These are phyloP conservation scores for Lasiodiplodia theobromae DNA, from an alignment of 2,329 filamentous ascomycete species.

Conservation along the genomic window DNA sequence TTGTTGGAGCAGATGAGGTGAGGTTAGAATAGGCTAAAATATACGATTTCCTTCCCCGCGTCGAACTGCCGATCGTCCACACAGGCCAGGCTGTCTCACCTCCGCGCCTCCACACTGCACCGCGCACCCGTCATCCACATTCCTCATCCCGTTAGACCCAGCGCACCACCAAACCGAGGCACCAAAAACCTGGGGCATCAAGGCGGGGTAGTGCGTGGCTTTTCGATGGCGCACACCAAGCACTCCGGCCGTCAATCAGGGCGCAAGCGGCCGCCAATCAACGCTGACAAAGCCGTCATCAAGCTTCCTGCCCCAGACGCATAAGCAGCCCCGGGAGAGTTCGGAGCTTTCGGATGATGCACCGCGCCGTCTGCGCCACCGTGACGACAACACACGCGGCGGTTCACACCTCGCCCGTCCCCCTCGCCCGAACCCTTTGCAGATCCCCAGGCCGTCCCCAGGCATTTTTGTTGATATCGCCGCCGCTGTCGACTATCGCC, in stretches of 20 bases:
- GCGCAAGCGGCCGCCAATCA: neutral
- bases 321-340: neutral
- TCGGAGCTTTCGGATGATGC: neutral
- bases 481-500: no score
- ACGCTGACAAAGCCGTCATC: neutral
- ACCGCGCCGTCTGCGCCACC: neutral
- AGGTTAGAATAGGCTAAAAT: neutral
- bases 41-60: neutral
- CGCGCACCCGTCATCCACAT: conserved; percentile 9
- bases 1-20: neutral
- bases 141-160: neutral
- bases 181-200: neutral
- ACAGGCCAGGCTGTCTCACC: neutral
- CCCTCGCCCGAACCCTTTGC: neutral
- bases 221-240: neutral
- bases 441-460: no score
- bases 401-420: neutral
- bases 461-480: no score
- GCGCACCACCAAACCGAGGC: neutral
- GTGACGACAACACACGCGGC: neutral
- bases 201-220: neutral
- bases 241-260: neutral
- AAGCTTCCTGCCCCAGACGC: neutral
- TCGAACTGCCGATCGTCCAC: conserved; percentile 5
- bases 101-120: neutral